A percentile compares a stretch with the other conserved stretches of the same genome.
Evolutionary conservation across 495 filamentous ascomycete genomes (phyloP).

Genomic region (Penicillium canescens): DNA sequence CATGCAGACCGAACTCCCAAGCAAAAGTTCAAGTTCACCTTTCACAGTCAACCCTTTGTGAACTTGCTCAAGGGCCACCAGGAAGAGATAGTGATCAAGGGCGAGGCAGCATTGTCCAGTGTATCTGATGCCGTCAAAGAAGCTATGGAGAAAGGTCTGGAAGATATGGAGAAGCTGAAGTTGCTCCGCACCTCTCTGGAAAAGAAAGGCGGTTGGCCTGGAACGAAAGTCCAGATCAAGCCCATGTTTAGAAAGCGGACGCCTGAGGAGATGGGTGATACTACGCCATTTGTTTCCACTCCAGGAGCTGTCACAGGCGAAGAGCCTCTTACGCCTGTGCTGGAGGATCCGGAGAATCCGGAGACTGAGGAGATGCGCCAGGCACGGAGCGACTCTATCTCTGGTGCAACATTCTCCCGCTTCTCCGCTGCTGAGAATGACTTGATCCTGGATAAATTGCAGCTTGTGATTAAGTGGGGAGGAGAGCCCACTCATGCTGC

Average conservation of each 20-base stretch:
- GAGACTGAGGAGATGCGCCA: constrained; percentile 38
- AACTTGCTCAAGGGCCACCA: constrained; percentile 91
- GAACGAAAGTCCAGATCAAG: constrained; percentile 98
- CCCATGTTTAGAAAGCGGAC: constrained; percentile 91
- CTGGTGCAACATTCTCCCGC: constrained; percentile 82
- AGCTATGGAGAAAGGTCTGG: constrained; percentile 73
- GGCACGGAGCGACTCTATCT: constrained; percentile 75
- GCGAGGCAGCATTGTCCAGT: constrained; percentile 84
- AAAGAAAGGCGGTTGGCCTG: constrained; percentile 89
- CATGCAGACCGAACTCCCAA: constrained; percentile 98
- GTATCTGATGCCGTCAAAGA: constrained; percentile 80
- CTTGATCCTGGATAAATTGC: constrained; percentile 88
- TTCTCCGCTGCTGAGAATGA: constrained; percentile 88
- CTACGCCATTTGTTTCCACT: not conserved
- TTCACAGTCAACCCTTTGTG: constrained; percentile 94
- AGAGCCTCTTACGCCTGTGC: constrained; percentile 24
- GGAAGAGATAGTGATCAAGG: constrained; percentile 93
- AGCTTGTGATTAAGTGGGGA: constrained; percentile 98
- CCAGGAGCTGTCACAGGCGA: constrained; percentile 2
- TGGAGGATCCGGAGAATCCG: constrained; percentile 9
- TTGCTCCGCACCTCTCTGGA: constrained; percentile 80
- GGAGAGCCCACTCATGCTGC: constrained; percentile 97
- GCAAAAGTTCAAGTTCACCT: constrained; percentile 99
- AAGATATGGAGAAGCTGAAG: constrained; percentile 85
- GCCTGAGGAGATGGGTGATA: constrained; percentile 50